Base-by-base conservation (phyloP, 257 asterid species). In the Salvia hispanica region DNA sequence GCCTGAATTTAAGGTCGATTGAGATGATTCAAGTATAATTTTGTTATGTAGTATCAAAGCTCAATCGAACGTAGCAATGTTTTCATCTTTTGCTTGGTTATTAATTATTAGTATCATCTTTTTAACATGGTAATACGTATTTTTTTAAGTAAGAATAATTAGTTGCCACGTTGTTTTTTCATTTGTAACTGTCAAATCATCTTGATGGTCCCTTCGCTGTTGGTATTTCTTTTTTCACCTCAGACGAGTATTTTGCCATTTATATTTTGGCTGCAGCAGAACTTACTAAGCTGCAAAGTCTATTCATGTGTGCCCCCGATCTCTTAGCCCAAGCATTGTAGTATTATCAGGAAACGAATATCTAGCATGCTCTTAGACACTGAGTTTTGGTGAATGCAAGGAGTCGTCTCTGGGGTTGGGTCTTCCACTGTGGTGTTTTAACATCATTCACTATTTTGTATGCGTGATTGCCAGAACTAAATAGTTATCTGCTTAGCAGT, bases 281-380 rank as follows among this genome's bases (percentile, higher is more conserved):
- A 63, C 62, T 76, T 58, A 11, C 34, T 12, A 13, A 12, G 44
- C 57, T 1, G 34, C 67, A 60, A 15, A 48, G 2, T 50, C 9
- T 39, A 45, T 46, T 13, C 45, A 40, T 52, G 66, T 39, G 37
- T 47, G 33, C 36, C 58, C 62, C 60, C 21, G 50, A 69, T 58
- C 37, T 53, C 43, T 39, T 7, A 28, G 59, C 46, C 64, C n/a
- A 34, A 45, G 52, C 15, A 15, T 44, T 25, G 9, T 46, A 8
- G 48, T 64, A 43, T 43, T 33, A 53, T 64, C 67, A 50, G 43
- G 71, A 0, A 48, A 44, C 51, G 70, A 64, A 37, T 52, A 15
- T 59, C 8, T 14, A 31, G 33, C 21, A n/a, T 63, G 58, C 64
- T 61, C 25, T 63, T 55, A 43, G 14, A 37, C 28, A 43, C 21